Evolutionary conservation across 345 rosid genomes (phyloP), one percentile per base, ranked within the genome.

Genomic region (Noccaea bulbosa): DNA sequence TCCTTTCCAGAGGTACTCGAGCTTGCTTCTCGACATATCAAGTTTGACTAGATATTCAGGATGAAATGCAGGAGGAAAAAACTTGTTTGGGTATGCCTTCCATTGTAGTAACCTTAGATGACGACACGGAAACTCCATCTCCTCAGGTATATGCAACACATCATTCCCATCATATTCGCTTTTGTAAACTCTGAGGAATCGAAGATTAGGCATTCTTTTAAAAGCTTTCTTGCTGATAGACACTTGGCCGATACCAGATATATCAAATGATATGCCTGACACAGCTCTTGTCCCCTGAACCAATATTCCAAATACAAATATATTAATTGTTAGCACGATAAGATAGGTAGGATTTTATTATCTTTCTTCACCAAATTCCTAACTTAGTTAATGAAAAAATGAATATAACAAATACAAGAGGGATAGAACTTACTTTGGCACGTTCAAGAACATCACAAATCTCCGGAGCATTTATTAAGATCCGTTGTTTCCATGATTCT

Each of bases 391-490:
- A n/a, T n/a, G n/a, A n/a, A n/a, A n/a, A n/a, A n/a, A n/a, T n/a
- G n/a, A n/a, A 24, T 24, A 24, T 24, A 37, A 37, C 4, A 0
- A 2, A 9, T 37, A 2, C 0, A 11, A 2, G 3, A 14, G 8
- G 3, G 5, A 33, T 16, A 37, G n/a, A 64, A 20, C 57, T 50
- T 50, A 77, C 77, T 2, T 1, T 30, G 5, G 46, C 64, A n/a
- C 48, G 11, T 10, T 30, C 37, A 2, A 79, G 14, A 2, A 75
- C 76, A 20, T 46, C 33, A 60, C 16, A 6, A 7, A 70, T 52
- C 62, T 79, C 62, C 4, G 54, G 47, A 3, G 65, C 16, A 16
- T 15, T 10, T 72, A 62, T 67, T 9, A 79, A 22, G 16, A 78
- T 40, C 20, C 60, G 68, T 0, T 63, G 57, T 39, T 50, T 54